Conservation (phyloP, 2,329 filamentous ascomycete species). For the Cordyceps cateniannulata region DNA sequence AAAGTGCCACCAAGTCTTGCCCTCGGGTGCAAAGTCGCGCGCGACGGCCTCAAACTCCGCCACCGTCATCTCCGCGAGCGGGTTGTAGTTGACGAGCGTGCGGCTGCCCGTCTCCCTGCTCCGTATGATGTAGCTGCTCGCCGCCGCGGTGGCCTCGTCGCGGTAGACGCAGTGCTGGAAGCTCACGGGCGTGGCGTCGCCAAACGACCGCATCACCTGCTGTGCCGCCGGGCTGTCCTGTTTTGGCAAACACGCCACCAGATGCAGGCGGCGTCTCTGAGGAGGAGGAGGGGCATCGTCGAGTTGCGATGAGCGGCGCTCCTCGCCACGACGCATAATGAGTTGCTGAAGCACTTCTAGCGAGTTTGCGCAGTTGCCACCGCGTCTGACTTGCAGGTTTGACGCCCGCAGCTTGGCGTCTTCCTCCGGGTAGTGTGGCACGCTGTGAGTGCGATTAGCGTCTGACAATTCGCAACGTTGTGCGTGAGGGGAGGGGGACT, state of each 20-base stretch:
- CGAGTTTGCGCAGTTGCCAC: slow-evolving; percentile 68
- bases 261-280: slow-evolving; percentile 28
- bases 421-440: slow-evolving; percentile 61
- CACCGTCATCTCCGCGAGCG: slow-evolving; percentile 59
- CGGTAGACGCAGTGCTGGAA: slow-evolving; percentile 56
- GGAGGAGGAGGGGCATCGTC: no score
- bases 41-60: slow-evolving; percentile 50
- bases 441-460: slow-evolving; percentile 32
- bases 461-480: not conserved
- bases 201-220: slow-evolving; percentile 50
- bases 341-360: slow-evolving; percentile 66
- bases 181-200: slow-evolving; percentile 33
- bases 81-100: slow-evolving; percentile 65
- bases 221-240: slow-evolving; percentile 41
- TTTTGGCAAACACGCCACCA: slow-evolving; percentile 50
- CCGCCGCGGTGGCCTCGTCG: slow-evolving; percentile 45
- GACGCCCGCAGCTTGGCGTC: slow-evolving; percentile 67
- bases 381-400: slow-evolving; percentile 51
- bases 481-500: slow-evolving; percentile 7
- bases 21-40: slow-evolving; percentile 28
- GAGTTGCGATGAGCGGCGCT: no score
- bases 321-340: slow-evolving; percentile 21
- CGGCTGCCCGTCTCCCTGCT: slow-evolving; percentile 53
- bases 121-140: slow-evolving; percentile 64
- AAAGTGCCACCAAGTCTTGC: slow-evolving; percentile 62